Evolutionary conservation across 23 red algal species (phyloP).

Genomic region (Gracilaria gracilis): DNA sequence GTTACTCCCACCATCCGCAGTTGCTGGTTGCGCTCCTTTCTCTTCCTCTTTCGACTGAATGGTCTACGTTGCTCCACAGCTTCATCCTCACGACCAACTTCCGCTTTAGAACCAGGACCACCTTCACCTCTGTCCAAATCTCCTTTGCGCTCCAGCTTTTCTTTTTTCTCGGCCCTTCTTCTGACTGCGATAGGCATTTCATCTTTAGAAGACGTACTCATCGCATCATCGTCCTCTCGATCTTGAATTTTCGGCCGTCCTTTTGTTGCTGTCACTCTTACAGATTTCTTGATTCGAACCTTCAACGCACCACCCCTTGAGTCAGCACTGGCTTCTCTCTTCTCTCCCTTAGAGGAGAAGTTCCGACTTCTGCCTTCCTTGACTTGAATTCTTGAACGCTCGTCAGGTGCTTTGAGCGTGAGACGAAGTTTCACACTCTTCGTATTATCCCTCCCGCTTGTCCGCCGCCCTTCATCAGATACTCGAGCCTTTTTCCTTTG

Average conservation of each 20-base stretch:
- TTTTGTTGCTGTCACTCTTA: constrained; percentile 2
- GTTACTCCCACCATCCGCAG: constrained; percentile 47
- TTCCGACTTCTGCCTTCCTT: constrained; percentile 33
- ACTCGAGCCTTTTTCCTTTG: constrained; percentile 8
- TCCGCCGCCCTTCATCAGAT: constrained; percentile 21
- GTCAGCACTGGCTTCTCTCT: constrained; percentile 30
- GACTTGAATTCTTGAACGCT: constrained; percentile 16
- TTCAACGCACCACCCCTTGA: constrained; percentile 46
- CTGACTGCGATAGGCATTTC: constrained; percentile 37
- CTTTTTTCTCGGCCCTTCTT: constrained; percentile 37
- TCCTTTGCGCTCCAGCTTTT: constrained; percentile 21
- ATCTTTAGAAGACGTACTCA: constrained; percentile 42
- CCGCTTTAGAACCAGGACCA: background rate
- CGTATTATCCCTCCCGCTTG: background rate
- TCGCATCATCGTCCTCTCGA: constrained; percentile 34
- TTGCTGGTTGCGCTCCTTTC: constrained; percentile 44
- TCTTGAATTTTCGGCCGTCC: constrained; percentile 16
- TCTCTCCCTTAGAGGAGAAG: background rate
- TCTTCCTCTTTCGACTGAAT: constrained; percentile 46
- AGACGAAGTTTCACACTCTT: constrained; percentile 55
- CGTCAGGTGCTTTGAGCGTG: constrained; percentile 44
- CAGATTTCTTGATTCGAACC: background rate
- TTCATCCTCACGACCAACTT: constrained; percentile 4
- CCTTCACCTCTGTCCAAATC: constrained; percentile 6
- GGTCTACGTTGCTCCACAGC: constrained; percentile 34